phyloP scores from a whole-genome alignment of 345 rosid species.

The Aethionema arabicum region DNA sequence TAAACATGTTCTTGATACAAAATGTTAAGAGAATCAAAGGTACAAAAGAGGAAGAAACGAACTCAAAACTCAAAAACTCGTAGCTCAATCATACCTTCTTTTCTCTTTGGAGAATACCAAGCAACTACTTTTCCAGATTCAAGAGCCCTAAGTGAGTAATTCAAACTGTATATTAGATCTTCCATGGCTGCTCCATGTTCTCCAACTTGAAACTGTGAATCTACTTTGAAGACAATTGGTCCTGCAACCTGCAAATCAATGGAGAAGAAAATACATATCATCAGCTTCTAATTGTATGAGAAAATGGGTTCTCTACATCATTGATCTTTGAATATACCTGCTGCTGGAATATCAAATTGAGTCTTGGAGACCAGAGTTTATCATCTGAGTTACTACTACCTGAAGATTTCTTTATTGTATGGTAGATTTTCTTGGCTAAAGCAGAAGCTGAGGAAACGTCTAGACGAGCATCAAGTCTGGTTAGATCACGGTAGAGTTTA shows the following conservation, averaged over 20 bases:
- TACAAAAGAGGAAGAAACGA: background rate
- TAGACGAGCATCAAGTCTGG: constrained; percentile 74
- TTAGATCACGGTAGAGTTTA: constrained; percentile 64
- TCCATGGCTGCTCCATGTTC: constrained; percentile 46
- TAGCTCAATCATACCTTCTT: constrained; percentile 86
- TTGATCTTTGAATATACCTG: constrained; percentile 51
- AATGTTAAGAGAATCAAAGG: constrained; percentile 2
- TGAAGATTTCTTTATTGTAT: constrained; percentile 43
- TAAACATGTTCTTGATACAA: constrained; percentile 21
- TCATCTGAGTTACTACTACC: constrained; percentile 35
- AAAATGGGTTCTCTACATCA: background rate
- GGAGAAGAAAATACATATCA: background rate
- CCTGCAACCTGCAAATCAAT: constrained; percentile 58
- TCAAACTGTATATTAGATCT: constrained; percentile 65
- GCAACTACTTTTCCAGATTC: constrained; percentile 78
- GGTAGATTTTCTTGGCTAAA: constrained; percentile 47
- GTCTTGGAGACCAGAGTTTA: constrained; percentile 57
- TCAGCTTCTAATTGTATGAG: background rate
- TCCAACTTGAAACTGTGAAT: constrained; percentile 54
- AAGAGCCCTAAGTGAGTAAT: constrained; percentile 66
- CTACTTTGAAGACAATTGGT: constrained; percentile 63
- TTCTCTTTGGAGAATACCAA: constrained; percentile 87
- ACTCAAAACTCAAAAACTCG: constrained; percentile 65
- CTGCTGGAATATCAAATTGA: constrained; percentile 73
- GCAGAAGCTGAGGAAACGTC: constrained; percentile 68